These are phyloP conservation scores for Evernia prunastri DNA, from an alignment of 495 filamentous ascomycete species.

Conservation along the genomic window DNA sequence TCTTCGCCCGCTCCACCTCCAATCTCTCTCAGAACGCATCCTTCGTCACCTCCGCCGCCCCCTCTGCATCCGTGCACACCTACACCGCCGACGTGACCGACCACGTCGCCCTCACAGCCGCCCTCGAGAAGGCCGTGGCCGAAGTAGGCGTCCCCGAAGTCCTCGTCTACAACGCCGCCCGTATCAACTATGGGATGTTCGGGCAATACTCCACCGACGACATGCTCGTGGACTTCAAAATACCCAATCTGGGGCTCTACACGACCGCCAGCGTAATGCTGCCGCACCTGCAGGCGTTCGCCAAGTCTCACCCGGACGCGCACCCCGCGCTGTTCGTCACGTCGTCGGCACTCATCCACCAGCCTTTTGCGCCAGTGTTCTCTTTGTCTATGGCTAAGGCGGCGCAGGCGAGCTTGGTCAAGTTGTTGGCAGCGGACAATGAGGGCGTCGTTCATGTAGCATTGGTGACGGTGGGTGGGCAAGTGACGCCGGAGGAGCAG, in stretches of 20 bases:
- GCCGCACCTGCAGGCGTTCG: slow-evolving; percentile 52
- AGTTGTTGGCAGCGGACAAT: slow-evolving; percentile 21
- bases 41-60: slow-evolving; percentile 18
- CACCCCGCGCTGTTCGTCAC: slow-evolving; percentile 23
- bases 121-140: slow-evolving; percentile 17
- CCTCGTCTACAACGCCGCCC: slow-evolving; percentile 24
- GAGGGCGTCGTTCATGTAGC: slow-evolving; percentile 21
- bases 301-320: slow-evolving; percentile 27
- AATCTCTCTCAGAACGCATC: slow-evolving; percentile 12
- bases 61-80: slow-evolving; percentile 13
- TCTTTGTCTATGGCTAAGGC: slow-evolving; percentile 22
- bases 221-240: slow-evolving; percentile 21
- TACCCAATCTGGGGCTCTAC: slow-evolving; percentile 23
- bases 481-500: slow-evolving; percentile 15
- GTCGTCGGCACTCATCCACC: slow-evolving; percentile 17
- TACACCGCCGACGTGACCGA: slow-evolving; percentile 21
- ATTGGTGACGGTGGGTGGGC: slow-evolving; percentile 17
- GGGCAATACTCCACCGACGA: slow-evolving; percentile 19
- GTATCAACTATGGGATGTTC: slow-evolving; percentile 18
- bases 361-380: slow-evolving; percentile 19
- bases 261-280: slow-evolving; percentile 47
- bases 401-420: slow-evolving; percentile 21
- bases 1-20: slow-evolving; percentile 19
- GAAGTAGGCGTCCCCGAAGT: slow-evolving; percentile 22
- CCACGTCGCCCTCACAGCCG: slow-evolving; percentile 7